phyloP scores from a whole-genome alignment of 164 flowering plant genomes.

The Chloranthus sessilifolius region DNA sequence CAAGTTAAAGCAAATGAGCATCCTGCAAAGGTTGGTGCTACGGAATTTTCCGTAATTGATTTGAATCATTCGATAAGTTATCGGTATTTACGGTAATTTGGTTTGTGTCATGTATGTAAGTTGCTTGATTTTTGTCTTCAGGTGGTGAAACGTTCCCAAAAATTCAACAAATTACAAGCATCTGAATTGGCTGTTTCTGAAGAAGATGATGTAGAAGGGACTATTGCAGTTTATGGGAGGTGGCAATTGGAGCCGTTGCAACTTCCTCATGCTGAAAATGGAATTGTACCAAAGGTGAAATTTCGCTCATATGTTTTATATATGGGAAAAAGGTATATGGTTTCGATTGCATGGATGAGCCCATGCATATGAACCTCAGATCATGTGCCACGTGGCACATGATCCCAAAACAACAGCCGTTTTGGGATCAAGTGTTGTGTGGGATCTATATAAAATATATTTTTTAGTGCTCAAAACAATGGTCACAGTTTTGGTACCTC shows the following conservation, averaged over 20 bases:
- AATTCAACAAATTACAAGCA: slow-evolving; percentile 31
- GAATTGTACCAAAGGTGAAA: slow-evolving; percentile 83
- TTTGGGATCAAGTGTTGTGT: too few species aligned
- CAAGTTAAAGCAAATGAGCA: slow-evolving; percentile 66
- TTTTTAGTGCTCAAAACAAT: too few species aligned
- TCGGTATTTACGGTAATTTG: background rate
- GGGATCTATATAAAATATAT: too few species aligned
- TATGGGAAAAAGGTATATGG: too few species aligned
- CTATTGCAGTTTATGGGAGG: slow-evolving; percentile 64
- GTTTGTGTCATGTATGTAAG: background rate
- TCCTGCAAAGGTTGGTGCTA: slow-evolving; percentile 68
- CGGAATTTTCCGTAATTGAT: background rate
- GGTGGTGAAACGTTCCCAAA: slow-evolving; percentile 55
- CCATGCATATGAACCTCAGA: too few species aligned
- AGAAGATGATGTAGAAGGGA: slow-evolving; percentile 35
- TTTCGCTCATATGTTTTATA: background rate
- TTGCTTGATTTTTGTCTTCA: slow-evolving; percentile 15
- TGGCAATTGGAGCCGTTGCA: slow-evolving; percentile 83
- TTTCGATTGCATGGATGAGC: too few species aligned
- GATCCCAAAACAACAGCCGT: too few species aligned
- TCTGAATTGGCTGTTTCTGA: slow-evolving; percentile 37
- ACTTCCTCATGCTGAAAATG: slow-evolving; percentile 80
- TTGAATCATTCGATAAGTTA: slow-evolving; percentile 2
- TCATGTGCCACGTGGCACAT: too few species aligned
- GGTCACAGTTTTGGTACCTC: too few species aligned